Base-by-base conservation (phyloP, 1,284 basidiomycete species). In the Papiliotrema terrestris region DNA sequence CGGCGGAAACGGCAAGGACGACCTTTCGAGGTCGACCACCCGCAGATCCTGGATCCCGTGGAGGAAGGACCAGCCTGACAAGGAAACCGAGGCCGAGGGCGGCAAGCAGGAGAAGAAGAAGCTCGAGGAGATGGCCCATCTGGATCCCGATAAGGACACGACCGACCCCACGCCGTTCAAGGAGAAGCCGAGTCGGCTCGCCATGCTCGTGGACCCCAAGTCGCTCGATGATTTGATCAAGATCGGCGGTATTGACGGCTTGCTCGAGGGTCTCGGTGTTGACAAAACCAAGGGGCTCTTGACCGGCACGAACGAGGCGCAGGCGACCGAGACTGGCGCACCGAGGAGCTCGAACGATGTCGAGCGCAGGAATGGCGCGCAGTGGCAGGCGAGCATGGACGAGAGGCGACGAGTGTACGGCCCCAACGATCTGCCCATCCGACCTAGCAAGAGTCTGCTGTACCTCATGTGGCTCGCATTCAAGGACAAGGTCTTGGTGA, bases 381-480 rank as follows among this genome's bases (percentile, higher is more conserved):
- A 84, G 32, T 83, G 78, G 66, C 62, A 63, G 8, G 84, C 88
- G 1, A 76, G 81, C 11, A 59, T 89, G 8, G 83, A 84, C 13
- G 84, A 88, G 46, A 82, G 91, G 8, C 78, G 81, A 59, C 80
- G 83, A 0, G 82, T 97, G 0, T 98, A 87, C 68, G 95, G 95
- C 38, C 78, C 81, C 58, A 98, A 98, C 70, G 72, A 87, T 26
- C 80, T 98, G 1, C 95, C 95, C 1, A 78, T 78, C 5, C 84
- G 90, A 41, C 81, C 84, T 55, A 85, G 83, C 62, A 98, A 96
- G 78, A 84, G 83, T 26, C 80, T 98, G 19, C 79, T 92, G 44
- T 79, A 83, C 61, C 82, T 98, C 41, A 97, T 97, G 91, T 96
- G 89, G 89, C 78, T 89, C 36, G 94, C 95, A 2, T 80, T 97